Conservation (phyloP, 148 eudicot species). For the Heliosperma pusillum region DNA sequence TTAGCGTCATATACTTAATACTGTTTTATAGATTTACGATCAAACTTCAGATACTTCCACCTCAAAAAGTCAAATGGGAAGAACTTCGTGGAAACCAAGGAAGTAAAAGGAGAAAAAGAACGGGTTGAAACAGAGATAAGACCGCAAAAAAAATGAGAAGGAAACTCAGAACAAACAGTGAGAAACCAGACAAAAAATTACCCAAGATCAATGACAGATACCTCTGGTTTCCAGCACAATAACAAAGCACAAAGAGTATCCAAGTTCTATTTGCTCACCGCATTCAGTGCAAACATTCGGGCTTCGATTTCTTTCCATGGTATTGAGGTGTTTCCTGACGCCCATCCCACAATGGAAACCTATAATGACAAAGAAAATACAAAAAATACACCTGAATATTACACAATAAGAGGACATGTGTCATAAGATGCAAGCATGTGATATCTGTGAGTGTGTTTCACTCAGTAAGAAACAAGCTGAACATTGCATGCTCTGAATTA, state of each 20-base stretch:
- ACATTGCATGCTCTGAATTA: not conserved
- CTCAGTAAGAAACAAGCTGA: not conserved
- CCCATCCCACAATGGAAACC: conserved; percentile 70
- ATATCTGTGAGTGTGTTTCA: conserved; percentile 2
- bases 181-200: not conserved
- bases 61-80: not conserved
- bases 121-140: not conserved
- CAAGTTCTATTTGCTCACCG: conserved; percentile 47
- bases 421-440: not conserved
- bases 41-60: no score
- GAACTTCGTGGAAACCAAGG: not conserved
- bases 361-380: conserved; percentile 26
- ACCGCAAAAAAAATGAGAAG: not conserved
- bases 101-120: not conserved
- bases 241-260: not conserved
- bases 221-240: not conserved
- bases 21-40: no score
- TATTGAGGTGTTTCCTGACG: conserved; percentile 47
- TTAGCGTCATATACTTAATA: not conserved
- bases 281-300: conserved; percentile 80
- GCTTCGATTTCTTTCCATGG: conserved; percentile 93
- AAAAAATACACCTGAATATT: conserved; percentile 14
- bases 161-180: not conserved
- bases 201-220: not conserved
- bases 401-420: conserved; percentile 17